These are phyloP conservation scores for Lecanoromycetidae sp. DNA, from an alignment of 2,329 filamentous ascomycete species.

Conservation along the genomic window DNA sequence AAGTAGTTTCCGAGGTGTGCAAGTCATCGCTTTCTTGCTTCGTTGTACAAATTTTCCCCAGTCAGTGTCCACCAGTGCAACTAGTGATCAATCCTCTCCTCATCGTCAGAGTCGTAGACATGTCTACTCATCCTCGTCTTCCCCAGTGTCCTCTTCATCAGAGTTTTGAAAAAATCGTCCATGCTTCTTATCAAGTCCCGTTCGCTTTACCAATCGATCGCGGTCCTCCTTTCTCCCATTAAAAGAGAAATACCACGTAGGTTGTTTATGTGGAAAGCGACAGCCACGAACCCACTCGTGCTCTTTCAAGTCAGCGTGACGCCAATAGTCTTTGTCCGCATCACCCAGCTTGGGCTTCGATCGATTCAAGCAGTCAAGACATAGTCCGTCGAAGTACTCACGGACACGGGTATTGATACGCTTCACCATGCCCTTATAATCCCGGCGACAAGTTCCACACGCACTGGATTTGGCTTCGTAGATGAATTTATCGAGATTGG, in stretches of 20 bases:
- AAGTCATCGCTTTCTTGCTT: no score
- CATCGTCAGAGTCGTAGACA: no score
- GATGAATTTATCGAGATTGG: neutral
- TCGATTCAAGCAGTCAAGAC: conserved; percentile 15
- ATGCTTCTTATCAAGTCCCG: no score
- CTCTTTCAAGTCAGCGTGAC: conserved; percentile 4
- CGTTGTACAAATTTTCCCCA: no score
- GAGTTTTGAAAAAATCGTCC: no score
- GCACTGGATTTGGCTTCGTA: neutral
- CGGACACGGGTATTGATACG: neutral
- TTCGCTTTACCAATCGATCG: neutral
- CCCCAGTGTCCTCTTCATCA: no score
- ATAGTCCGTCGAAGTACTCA: conserved; percentile 14
- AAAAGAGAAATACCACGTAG: conserved; percentile 16
- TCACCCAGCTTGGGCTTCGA: conserved; percentile 9
- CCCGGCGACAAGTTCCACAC: conserved; percentile 1
- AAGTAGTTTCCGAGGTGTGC: no score
- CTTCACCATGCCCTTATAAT: neutral
- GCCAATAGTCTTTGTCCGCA: conserved; percentile 14
- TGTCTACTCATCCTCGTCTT: no score
- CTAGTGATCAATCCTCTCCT: no score
- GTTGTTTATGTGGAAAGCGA: conserved; percentile 6
- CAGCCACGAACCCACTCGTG: conserved; percentile 4
- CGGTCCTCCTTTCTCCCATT: conserved; percentile 10
- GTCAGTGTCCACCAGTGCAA: no score